Percentiles rank a stretch among this genome's conserved stretches.
phyloP scores from a whole-genome alignment of 2,329 filamentous ascomycete genomes.

The Juglanconis sp. region DNA sequence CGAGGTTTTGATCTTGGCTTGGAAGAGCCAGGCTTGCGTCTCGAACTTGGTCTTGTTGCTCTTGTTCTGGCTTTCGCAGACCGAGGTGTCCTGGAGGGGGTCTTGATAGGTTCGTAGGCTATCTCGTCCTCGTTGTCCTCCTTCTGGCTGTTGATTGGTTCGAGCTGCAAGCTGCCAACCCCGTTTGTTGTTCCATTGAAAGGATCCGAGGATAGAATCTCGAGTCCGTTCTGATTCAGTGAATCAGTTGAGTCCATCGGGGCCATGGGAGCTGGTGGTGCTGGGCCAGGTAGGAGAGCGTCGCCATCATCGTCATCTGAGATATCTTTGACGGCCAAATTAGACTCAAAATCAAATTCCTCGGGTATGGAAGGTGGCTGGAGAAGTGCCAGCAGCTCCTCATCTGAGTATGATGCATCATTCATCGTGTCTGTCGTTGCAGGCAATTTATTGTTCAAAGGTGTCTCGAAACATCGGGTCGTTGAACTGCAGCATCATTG shows the following conservation, averaged over 20 bases:
- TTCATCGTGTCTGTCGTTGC: slow-evolving; percentile 4
- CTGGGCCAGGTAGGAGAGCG: not conserved
- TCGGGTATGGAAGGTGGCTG: slow-evolving; percentile 9
- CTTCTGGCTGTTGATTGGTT: not conserved
- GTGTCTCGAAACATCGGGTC: not conserved
- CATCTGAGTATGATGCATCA: slow-evolving; percentile 6
- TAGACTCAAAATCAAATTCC: slow-evolving; percentile 8
- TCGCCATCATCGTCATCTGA: slow-evolving; percentile 9
- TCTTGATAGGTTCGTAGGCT: slow-evolving; percentile 15
- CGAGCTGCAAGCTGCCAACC: not conserved
- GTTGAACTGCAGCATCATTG: slow-evolving; percentile 5
- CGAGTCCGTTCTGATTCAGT: not conserved
- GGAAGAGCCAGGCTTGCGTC: not conserved
- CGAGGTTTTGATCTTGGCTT: not conserved
- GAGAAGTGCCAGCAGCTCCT: slow-evolving; percentile 16
- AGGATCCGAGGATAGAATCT: not conserved
- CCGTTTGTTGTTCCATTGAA: not conserved
- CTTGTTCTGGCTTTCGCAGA: not conserved
- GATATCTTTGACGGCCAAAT: not conserved
- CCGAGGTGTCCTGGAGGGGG: slow-evolving; percentile 8
- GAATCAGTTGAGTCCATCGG: not conserved
- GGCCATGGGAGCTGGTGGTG: slow-evolving; percentile 7
- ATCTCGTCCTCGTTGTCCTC: slow-evolving; percentile 13
- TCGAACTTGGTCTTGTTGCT: not conserved
- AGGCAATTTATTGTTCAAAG: slow-evolving; percentile 1